Percentiles rank a stretch among this genome's conserved stretches.
Conservation (phyloP, 306 rosid species). For the Heteromeles arbutifolia region DNA sequence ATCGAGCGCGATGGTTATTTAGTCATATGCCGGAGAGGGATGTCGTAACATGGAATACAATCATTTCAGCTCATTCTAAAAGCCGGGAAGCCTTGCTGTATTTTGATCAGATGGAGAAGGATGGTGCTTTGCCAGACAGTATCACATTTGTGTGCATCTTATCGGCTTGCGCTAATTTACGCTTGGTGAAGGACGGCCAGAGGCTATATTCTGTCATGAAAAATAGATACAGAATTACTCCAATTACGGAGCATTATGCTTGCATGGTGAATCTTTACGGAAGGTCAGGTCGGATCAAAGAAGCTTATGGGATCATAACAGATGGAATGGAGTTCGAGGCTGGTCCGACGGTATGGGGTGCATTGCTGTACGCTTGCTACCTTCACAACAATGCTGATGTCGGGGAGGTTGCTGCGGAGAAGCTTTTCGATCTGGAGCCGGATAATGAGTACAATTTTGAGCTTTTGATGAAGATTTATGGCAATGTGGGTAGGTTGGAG, state of each 20-base stretch:
- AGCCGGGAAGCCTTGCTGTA: slow-evolving; percentile 39
- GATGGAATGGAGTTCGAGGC: slow-evolving; percentile 50
- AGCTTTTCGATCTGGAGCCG: slow-evolving; percentile 76
- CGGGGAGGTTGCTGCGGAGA: slow-evolving; percentile 75
- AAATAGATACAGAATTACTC: slow-evolving; percentile 56
- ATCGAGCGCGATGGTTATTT: slow-evolving; percentile 50
- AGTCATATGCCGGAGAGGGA: slow-evolving; percentile 68
- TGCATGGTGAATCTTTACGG: slow-evolving; percentile 89
- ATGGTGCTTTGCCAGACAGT: slow-evolving; percentile 47
- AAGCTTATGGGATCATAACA: slow-evolving; percentile 52
- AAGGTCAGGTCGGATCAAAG: slow-evolving; percentile 65
- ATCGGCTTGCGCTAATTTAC: slow-evolving; percentile 65
- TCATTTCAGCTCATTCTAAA: slow-evolving; percentile 68
- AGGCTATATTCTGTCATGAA: slow-evolving; percentile 53
- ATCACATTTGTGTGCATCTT: slow-evolving; percentile 69
- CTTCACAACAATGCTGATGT: slow-evolving; percentile 47
- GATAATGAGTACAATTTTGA: slow-evolving; percentile 76
- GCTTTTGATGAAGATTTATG: slow-evolving; percentile 65
- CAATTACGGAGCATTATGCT: slow-evolving; percentile 78
- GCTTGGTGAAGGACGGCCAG: slow-evolving; percentile 64
- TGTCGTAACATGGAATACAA: slow-evolving; percentile 74
- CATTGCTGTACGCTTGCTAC: slow-evolving; percentile 66
- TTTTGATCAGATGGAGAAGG: slow-evolving; percentile 61
- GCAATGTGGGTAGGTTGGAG: slow-evolving; percentile 52
- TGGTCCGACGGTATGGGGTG: slow-evolving; percentile 90